Base-by-base conservation (phyloP, 176 grass and related monocot genomes). In the Raddia distichophylla region DNA sequence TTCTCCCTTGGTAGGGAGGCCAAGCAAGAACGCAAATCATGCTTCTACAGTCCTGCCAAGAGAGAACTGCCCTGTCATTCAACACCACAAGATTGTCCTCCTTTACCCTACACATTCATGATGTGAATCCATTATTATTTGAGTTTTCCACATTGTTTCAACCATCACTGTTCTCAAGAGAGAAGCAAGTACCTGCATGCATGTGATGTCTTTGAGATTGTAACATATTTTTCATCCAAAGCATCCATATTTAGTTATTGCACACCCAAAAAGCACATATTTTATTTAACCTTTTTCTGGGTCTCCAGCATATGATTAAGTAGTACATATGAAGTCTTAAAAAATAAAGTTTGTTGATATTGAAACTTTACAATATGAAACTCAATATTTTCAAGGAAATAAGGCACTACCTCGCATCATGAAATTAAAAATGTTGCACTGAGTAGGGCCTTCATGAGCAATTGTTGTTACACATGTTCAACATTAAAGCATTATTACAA, bases 41-140 rank as follows among this genome's bases (percentile, higher is more conserved):
- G 55, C n/a, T 43, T 59, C 20, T 63, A 33, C 50, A 44, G 15
- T 66, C 62, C 73, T 85, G 74, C 75, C 75, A 78, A 72, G 68
- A 61, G 70, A 86, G 77, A 81, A 56, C 59, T 87, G 65, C 86
- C 57, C 65, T 82, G 65, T 47, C 45, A 78, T 82, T 82, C 73
- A 18, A 63, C 48, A 22, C 75, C 56, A 75, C 71, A 67, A 57
- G 52, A 59, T 48, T 53, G 20, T 61, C 55, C 45, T 60, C 15
- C 14, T 50, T 51, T 12, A 45, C 9, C 60, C 27, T 73, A 52
- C 35, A 34, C 14, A 34, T 77, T 18, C 3, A 4, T 51, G 60
- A 0, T 10, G 20, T 64, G 22, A 12, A 52, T 53, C 11, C 16
- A 65, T 53, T 61, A 40, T 45, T 42, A 42, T 40, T 40, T 13